Conservation (phyloP, 2,329 filamentous ascomycete genomes). For the Grosmannia clavigera region DNA sequence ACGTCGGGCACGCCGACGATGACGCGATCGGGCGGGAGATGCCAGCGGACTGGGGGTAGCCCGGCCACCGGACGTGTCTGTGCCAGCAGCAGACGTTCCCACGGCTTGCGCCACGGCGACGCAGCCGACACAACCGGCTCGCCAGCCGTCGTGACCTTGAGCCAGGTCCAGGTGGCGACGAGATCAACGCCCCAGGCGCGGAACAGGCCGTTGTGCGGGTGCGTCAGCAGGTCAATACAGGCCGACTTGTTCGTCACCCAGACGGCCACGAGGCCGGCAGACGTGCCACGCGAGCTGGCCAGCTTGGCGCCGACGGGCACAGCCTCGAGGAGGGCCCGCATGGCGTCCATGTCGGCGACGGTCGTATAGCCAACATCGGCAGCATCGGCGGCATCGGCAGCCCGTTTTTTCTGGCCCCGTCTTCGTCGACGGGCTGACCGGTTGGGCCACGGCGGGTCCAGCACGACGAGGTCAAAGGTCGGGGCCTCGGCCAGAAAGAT, state of each 20-base stretch:
- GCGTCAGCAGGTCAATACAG: constrained; percentile 40
- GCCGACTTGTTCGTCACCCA: constrained; percentile 68
- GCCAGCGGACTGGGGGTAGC: neutral
- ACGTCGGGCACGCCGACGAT: constrained; percentile 61
- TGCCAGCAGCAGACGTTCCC: constrained; percentile 60
- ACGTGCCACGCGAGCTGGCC: constrained; percentile 28
- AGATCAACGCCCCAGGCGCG: constrained; percentile 52
- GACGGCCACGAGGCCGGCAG: constrained; percentile 44
- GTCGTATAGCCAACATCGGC: constrained; percentile 24
- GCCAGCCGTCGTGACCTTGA: constrained; percentile 56
- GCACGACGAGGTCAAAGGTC: constrained; percentile 53
- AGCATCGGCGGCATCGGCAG: neutral
- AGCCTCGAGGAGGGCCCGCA: constrained; percentile 34
- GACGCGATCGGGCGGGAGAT: constrained; percentile 31
- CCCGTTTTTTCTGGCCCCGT: neutral
- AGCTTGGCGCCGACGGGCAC: constrained; percentile 47
- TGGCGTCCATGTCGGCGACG: constrained; percentile 31
- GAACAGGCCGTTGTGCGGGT: constrained; percentile 42
- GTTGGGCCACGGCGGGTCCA: constrained; percentile 77
- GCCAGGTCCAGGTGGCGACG: constrained; percentile 64
- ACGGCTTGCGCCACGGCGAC: constrained; percentile 58
- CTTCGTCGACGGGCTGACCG: constrained; percentile 44
- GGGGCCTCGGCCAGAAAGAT: constrained; percentile 28
- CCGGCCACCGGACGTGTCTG: constrained; percentile 18
- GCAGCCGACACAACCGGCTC: constrained; percentile 51